Percentiles rank a stretch among this genome's conserved stretches.
phyloP scores from a whole-genome alignment of 2,329 filamentous ascomycete species.

The Scytalidium sp. region DNA sequence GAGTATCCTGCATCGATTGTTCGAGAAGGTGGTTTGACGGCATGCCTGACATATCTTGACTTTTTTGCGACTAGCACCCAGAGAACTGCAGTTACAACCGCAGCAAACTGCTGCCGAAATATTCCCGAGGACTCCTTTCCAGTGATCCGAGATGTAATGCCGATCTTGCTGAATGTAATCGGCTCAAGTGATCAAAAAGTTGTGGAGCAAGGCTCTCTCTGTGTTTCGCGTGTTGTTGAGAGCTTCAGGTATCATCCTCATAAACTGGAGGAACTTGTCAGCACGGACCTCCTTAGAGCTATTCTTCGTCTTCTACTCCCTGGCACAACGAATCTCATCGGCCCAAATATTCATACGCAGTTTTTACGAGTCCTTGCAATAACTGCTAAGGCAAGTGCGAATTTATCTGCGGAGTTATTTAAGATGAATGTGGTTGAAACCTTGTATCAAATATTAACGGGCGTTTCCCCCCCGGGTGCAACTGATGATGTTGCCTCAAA shows the following conservation, averaged over 20 bases:
- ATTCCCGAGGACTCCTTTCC: slow-evolving; percentile 91
- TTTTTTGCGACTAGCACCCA: slow-evolving; percentile 98
- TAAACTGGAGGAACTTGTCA: slow-evolving; percentile 90
- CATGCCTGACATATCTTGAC: slow-evolving; percentile 93
- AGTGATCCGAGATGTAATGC: slow-evolving; percentile 94
- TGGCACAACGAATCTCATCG: slow-evolving; percentile 92
- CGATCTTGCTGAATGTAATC: slow-evolving; percentile 85
- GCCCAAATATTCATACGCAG: slow-evolving; percentile 91
- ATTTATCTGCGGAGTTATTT: slow-evolving; percentile 82
- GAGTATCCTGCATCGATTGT: slow-evolving; percentile 96
- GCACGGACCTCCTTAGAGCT: slow-evolving; percentile 79
- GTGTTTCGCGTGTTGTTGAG: slow-evolving; percentile 92
- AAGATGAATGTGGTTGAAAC: slow-evolving; percentile 98
- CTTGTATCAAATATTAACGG: slow-evolving; percentile 93
- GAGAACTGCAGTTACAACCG: slow-evolving; percentile 92
- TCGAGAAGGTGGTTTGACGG: slow-evolving; percentile 88
- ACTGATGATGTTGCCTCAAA: slow-evolving; percentile 77
- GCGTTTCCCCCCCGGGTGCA: slow-evolving; percentile 83
- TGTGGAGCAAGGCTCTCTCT: slow-evolving; percentile 93
- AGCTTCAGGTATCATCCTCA: slow-evolving; percentile 88
- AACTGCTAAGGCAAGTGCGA: slow-evolving; percentile 83
- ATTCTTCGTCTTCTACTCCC: slow-evolving; percentile 85
- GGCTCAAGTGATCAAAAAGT: slow-evolving; percentile 93
- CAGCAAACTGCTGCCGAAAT: slow-evolving; percentile 96
- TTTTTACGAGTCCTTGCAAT: slow-evolving; percentile 91